Percentiles rank a stretch among this genome's conserved stretches.
These are phyloP conservation scores for Apiospora arundinis DNA, from an alignment of 2,329 filamentous ascomycete genomes.

Conservation along the genomic window DNA sequence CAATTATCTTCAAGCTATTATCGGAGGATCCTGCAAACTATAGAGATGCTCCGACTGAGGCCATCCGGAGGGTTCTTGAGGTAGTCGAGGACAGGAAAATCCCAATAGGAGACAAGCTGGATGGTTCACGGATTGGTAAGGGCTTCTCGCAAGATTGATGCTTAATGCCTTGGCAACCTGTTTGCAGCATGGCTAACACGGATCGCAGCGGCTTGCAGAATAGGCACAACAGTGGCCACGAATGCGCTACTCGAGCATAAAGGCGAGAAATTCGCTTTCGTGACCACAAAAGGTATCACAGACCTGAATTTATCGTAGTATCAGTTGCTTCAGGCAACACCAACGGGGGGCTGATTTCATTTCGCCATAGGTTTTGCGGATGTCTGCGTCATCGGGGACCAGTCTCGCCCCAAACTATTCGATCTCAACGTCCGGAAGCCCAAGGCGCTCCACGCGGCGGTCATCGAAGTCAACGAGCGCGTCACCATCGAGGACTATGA, in stretches of 20 bases:
- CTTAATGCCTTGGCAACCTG: not conserved
- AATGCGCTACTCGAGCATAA: constrained; percentile 78
- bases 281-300: constrained; percentile 69
- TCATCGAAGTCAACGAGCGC: constrained; percentile 74
- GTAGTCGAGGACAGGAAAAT: constrained; percentile 65
- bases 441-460: constrained; percentile 69
- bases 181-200: constrained; percentile 9
- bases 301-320: not conserved
- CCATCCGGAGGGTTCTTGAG: constrained; percentile 71
- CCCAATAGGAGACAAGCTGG: constrained; percentile 41
- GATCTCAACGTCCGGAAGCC: constrained; percentile 72
- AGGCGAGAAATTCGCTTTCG: constrained; percentile 72
- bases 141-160: not conserved
- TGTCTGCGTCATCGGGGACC: constrained; percentile 75
- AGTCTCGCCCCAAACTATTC: constrained; percentile 74
- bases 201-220: constrained; percentile 70
- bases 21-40: constrained; percentile 76
- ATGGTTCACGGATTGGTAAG: constrained; percentile 40
- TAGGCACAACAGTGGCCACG: constrained; percentile 79
- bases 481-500: constrained; percentile 78
- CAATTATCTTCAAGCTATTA: constrained; percentile 75
- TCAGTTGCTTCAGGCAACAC: not conserved
- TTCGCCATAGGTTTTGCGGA: constrained; percentile 62
- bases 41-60: constrained; percentile 73
- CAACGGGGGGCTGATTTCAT: not conserved